Evolutionary conservation across 768 basidiomycete species (phyloP), one percentile per base, ranked within the genome.

Genomic region (Trametes punicea): DNA sequence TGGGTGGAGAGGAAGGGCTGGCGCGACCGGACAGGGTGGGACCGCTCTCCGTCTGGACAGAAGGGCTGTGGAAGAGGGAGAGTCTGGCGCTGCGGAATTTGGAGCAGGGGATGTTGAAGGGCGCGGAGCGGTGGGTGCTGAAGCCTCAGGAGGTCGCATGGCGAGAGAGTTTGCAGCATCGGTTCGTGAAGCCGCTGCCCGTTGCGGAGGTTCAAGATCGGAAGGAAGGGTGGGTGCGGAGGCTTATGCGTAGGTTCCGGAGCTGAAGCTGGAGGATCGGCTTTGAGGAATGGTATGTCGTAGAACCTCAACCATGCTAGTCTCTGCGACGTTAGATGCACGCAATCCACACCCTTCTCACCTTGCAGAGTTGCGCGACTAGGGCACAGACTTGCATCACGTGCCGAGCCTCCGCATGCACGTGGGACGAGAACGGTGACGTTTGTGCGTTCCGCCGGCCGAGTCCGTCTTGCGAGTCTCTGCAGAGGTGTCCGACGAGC

Each of bases 21-120:
- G 6, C 36, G 15, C 26, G 41, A 4, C 51, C 50, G 29, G 42
- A 44, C 3, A 26, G 54, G 20, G 52, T 55, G 40, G 84, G 83
- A 0, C 85, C 88, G 5, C 66, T 91, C 46, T 77, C 85, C 0
- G 73, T 91, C 29, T 88, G 82, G 84, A 90, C 88, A 29, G 82
- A 77, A 0, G 81, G 81, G 1, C 77, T 90, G 3, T 90, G 88
- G 88, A 57, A 83, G 60, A 74, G 73, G 50, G 88, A 91, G 68
- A 75, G 77, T 15, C 83, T 78, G 74, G 21, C 68, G 8, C 78
- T 90, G 75, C 81, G 88, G 7, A 82, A 77, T 73, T 56, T 79
- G 47, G 88, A 90, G 68, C 75, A 69, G 55, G 65, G 69, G 29
- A 60, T 88, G 38, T 74, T 89, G 16, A 66, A 72, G 16, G 62